phyloP scores from a whole-genome alignment of 2,329 filamentous ascomycete species.

The Fusarium pininemorale region DNA sequence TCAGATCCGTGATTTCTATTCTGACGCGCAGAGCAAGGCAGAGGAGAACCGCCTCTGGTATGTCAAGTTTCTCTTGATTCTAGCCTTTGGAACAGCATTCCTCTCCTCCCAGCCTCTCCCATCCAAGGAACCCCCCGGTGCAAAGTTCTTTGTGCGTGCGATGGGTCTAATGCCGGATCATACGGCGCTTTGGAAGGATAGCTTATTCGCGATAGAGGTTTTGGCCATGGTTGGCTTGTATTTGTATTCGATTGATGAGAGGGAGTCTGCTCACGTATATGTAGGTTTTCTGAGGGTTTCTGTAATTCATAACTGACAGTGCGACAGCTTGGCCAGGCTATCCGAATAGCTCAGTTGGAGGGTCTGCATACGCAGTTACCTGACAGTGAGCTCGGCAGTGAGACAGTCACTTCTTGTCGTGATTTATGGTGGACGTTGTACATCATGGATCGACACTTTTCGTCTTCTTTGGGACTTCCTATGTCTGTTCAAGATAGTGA shows the following conservation, averaged over 20 bases:
- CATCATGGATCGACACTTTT: constrained; percentile 53
- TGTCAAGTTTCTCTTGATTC: constrained; percentile 59
- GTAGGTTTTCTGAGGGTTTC: constrained; percentile 3
- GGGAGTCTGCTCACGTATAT: constrained; percentile 47
- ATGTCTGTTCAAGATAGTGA: constrained; percentile 51
- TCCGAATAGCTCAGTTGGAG: constrained; percentile 53
- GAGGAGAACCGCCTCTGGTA: constrained; percentile 53
- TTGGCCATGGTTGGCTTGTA: constrained; percentile 50
- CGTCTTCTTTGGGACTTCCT: constrained; percentile 50
- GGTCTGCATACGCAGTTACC: constrained; percentile 53
- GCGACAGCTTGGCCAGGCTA: constrained; percentile 50
- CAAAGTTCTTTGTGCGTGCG: constrained; percentile 46
- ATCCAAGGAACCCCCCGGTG: constrained; percentile 45
- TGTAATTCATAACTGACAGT: background rate
- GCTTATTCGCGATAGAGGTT: constrained; percentile 50
- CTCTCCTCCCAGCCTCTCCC: constrained; percentile 29
- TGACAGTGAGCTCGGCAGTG: constrained; percentile 46
- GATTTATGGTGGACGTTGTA: constrained; percentile 55
- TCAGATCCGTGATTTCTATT: constrained; percentile 41
- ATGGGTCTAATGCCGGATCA: constrained; percentile 51
- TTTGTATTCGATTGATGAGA: constrained; percentile 50
- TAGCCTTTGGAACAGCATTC: constrained; percentile 51
- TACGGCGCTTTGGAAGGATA: constrained; percentile 48
- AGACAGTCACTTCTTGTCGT: constrained; percentile 47
- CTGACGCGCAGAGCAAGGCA: constrained; percentile 30